Conservation (phyloP, 2,329 filamentous ascomycete species). For the Chaetomiaceae sp. region DNA sequence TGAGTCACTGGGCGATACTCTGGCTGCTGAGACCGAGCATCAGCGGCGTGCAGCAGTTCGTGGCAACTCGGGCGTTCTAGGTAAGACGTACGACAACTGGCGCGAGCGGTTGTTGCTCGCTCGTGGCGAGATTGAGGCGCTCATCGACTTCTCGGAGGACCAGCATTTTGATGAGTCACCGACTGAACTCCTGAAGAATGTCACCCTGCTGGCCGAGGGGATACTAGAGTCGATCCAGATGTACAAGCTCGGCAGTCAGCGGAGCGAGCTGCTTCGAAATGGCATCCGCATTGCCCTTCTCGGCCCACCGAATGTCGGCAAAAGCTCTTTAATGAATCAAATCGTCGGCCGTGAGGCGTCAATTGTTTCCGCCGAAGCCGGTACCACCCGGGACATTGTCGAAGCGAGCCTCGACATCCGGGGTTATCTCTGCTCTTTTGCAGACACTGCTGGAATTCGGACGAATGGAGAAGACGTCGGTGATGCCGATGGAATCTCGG, state of each 20-base stretch:
- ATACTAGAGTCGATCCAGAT: conserved; percentile 59
- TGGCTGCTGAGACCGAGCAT: conserved; percentile 77
- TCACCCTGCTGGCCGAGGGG: conserved; percentile 55
- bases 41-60: conserved; percentile 82
- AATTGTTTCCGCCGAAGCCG: conserved; percentile 88
- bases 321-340: conserved; percentile 86
- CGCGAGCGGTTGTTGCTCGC: conserved; percentile 69
- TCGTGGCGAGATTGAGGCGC: conserved; percentile 83
- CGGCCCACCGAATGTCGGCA: conserved; percentile 89
- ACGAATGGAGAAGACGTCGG: conserved; percentile 30
- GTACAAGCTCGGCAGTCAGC: conserved; percentile 70
- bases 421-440: conserved; percentile 88
- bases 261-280: conserved; percentile 74
- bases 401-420: conserved; percentile 85
- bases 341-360: conserved; percentile 89
- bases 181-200: conserved; percentile 61
- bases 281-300: conserved; percentile 83
- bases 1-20: conserved; percentile 56
- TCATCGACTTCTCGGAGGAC: conserved; percentile 97
- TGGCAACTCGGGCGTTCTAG: conserved; percentile 64
- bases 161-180: conserved; percentile 94
- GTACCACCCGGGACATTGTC: conserved; percentile 89
- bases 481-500: not conserved
- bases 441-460: conserved; percentile 87
- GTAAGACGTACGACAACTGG: conserved; percentile 77